These are phyloP conservation scores for Trichosanthes cucumerina DNA, from an alignment of 306 rosid genomes.

Conservation along the genomic window DNA sequence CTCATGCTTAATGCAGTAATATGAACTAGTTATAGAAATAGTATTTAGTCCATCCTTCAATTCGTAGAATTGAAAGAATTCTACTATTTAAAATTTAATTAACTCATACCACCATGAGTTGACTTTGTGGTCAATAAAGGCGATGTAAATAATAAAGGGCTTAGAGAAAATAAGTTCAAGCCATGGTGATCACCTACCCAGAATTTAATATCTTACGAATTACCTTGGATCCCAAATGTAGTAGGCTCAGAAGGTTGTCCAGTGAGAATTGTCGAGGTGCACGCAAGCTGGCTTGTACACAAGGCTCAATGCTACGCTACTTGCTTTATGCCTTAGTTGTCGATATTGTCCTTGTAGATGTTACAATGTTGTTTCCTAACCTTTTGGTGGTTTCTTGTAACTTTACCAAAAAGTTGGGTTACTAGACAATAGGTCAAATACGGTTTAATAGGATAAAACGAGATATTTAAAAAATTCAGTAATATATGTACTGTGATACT, in stretches of 20 bases:
- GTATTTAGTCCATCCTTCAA: neutral
- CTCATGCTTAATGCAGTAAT: neutral
- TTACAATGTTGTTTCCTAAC: neutral
- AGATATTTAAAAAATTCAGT: neutral
- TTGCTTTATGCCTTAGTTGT: neutral
- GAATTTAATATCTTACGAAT: no score
- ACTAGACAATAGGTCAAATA: neutral
- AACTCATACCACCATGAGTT: neutral
- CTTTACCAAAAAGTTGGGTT: neutral
- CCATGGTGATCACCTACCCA: no score
- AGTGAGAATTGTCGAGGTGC: no score
- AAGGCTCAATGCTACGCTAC: neutral
- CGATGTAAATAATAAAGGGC: no score
- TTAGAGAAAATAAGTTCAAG: no score
- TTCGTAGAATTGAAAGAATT: neutral
- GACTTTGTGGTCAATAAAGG: no score
- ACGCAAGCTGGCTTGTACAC: no score
- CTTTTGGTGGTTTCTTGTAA: slow-evolving; percentile 2
- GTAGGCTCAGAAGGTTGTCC: no score
- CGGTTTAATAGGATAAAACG: slow-evolving; percentile 3
- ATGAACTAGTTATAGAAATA: neutral
- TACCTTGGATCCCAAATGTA: no score
- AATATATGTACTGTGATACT: neutral
- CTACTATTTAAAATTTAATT: neutral
- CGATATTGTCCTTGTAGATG: neutral